phyloP scores from a whole-genome alignment of 1,284 basidiomycete genomes.

The Thecaphora thlaspeos region DNA sequence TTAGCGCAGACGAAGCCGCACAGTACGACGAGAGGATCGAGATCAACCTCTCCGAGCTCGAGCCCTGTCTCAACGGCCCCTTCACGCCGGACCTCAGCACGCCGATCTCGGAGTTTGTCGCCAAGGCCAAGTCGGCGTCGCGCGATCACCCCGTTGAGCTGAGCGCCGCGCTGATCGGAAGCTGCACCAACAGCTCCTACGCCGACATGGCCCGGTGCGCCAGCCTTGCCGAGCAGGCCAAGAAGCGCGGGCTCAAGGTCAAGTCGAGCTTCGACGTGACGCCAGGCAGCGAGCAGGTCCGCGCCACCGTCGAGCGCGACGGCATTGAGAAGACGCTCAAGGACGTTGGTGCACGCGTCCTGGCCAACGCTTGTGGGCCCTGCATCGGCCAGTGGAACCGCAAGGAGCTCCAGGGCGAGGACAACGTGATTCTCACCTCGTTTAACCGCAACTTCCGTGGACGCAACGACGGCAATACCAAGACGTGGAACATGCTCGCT shows the following conservation, averaged over 20 bases:
- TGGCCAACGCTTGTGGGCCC: slow-evolving; percentile 97
- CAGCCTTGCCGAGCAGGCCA: slow-evolving; percentile 86
- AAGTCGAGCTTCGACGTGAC: slow-evolving; percentile 95
- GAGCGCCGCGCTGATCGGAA: slow-evolving; percentile 88
- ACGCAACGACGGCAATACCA: slow-evolving; percentile 90
- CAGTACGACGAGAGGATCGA: slow-evolving; percentile 95
- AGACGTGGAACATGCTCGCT: slow-evolving; percentile 98
- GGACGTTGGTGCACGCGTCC: slow-evolving; percentile 82
- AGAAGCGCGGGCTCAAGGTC: slow-evolving; percentile 73
- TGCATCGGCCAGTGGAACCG: slow-evolving; percentile 99
- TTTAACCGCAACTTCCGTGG: slow-evolving; percentile 99
- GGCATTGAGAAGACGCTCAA: slow-evolving; percentile 76
- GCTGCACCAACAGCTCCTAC: slow-evolving; percentile 78
- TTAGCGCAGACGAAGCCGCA: slow-evolving; percentile 81
- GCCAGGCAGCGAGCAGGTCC: slow-evolving; percentile 94
- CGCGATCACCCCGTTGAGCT: slow-evolving; percentile 82
- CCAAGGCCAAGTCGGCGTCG: slow-evolving; percentile 71
- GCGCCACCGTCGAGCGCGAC: slow-evolving; percentile 96
- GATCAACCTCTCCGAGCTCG: slow-evolving; percentile 86
- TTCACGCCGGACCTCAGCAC: slow-evolving; percentile 97
- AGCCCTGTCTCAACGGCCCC: slow-evolving; percentile 89
- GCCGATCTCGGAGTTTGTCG: slow-evolving; percentile 85
- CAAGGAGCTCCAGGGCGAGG: slow-evolving; percentile 81
- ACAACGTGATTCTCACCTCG: slow-evolving; percentile 94
- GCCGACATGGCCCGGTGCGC: slow-evolving; percentile 74